Percentiles rank a stretch among this genome's conserved stretches.
These are phyloP conservation scores for Salvia splendens DNA, from an alignment of 257 asterid species.

Conservation along the genomic window DNA sequence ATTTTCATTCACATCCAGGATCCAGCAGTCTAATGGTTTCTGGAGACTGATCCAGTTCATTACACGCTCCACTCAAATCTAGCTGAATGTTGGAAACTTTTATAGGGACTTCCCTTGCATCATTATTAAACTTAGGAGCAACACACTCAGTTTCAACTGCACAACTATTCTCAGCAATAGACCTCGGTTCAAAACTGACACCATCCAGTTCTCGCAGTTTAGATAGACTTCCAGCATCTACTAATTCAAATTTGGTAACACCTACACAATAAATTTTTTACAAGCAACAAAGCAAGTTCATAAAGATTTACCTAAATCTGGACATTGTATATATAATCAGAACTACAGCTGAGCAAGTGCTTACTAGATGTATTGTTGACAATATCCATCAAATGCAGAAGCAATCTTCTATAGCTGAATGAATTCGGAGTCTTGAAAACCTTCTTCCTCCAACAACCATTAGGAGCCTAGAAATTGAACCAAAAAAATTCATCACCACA, in stretches of 20 bases:
- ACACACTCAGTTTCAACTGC: constrained; percentile 16
- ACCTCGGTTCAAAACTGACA: constrained; percentile 29
- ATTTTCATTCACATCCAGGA: constrained; percentile 13
- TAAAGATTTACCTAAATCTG: not conserved
- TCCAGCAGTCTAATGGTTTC: constrained; percentile 16
- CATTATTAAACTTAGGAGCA: constrained; percentile 23
- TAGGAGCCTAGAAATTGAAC: constrained; percentile 44
- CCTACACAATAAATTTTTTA: constrained; percentile 35
- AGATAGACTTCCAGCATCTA: constrained; percentile 33
- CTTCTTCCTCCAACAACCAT: constrained; percentile 39
- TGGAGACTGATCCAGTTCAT: not conserved
- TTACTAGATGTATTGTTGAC: constrained; percentile 53
- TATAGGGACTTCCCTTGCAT: not conserved
- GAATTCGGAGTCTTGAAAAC: constrained; percentile 63
- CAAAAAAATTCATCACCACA: not conserved
- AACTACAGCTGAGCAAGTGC: constrained; percentile 14
- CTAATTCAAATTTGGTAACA: constrained; percentile 44
- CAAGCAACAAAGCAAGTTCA: not conserved
- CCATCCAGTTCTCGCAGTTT: constrained; percentile 27
- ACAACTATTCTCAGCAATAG: constrained; percentile 25
- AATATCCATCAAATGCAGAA: constrained; percentile 61
- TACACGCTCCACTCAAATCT: constrained; percentile 26
- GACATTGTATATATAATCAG: not conserved
- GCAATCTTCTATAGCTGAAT: constrained; percentile 74
- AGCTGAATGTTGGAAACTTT: constrained; percentile 23